Base-by-base conservation (phyloP, 805 yeast species). In the Candida succiphila region DNA sequence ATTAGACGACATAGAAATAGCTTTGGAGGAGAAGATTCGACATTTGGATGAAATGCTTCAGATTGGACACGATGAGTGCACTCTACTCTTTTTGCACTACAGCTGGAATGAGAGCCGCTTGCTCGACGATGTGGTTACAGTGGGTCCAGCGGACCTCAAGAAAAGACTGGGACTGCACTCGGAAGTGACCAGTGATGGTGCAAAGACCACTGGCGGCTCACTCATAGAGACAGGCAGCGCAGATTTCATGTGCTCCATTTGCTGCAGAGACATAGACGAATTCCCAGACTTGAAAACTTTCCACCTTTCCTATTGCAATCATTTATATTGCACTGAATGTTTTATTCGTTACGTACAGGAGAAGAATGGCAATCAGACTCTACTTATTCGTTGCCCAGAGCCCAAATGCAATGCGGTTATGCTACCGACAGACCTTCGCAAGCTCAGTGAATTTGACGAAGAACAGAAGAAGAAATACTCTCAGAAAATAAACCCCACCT, bases 261-360 rank as follows among this genome's bases (percentile, higher is more conserved):
- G 96, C 54, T 83, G 85, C 51, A 80, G 78, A 17, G 69, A 68
- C 1, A 61, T 60, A 19, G 48, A 49, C 0, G 39, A 39, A 10
- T 10, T 10, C 15, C 30, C 22, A 19, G n/a, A 27, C 2, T 35
- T 58, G 22, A 33, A 38, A 7, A 54, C 60, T 2, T 83, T 75
- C 44, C 54, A 67, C 3, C 52, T 85, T 13, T 22, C 35, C 14
- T 65, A 65, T 13, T 92, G 97, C 54, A 67, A 65, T 7, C 96
- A 89, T 53, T 62, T 60, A 33, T 81, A 63, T 44, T 92, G 98
- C 51, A 44, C 61, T 2, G 60, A 58, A 10, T 89, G 98, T 53
- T 88, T 80, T 51, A 48, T 58, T 13, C 64, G 63, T 23, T 88
- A 85, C 50, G 58, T 81, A 15, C 46, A 58, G 6, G 71, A 65